Evolutionary conservation across 2,329 filamentous ascomycete genomes (phyloP), one percentile per base, ranked within the genome.

Genomic region (Xylaria sp.): DNA sequence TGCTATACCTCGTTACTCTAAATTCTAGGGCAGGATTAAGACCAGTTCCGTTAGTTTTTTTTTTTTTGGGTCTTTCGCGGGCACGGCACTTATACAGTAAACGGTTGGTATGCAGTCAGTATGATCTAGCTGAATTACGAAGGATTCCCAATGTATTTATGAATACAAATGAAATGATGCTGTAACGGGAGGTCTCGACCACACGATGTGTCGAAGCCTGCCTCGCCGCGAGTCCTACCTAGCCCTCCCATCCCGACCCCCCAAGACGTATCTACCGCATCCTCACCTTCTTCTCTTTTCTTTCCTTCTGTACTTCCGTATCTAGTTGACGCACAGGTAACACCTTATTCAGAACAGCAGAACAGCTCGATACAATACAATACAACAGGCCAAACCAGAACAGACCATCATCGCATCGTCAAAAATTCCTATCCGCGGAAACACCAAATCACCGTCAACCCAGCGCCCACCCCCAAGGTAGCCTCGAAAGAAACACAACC

Each of bases 151-250:
- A 24, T 70, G 48, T 67, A 65, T 64, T 68, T 27, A 32, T 45
- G n/a, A 62, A 51, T 36, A 67, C 39, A 70, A 71, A 71, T n/a
- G 57, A 68, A 69, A 65, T 24, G 51, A 56, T 57, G 47, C 42
- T 61, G 55, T 55, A 12, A 39, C 8, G 36, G n/a, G 34, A 19
- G 47, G 17, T 27, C 54, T 14, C 34, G 32, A 19, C 19, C 34
- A 59, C 39, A 54, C n/a, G 24, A 57, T 34, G 53, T 51, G 27
- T 12, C 27, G 39, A 53, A 62, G 39, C 47, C 30, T 58, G 19
- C 51, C n/a, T 47, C 34, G 12, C 47, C 4, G 47, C 39, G 45
- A 67, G 36, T 67, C 27, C 30, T 30, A 19, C 17, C n/a, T 19
- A 19, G 17, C 19, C 45, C 45, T 24, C 53, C 9, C 53, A 36